Evolutionary conservation across 2,329 filamentous ascomycete species (phyloP).

Genomic region (Blastomyces percursus): DNA sequence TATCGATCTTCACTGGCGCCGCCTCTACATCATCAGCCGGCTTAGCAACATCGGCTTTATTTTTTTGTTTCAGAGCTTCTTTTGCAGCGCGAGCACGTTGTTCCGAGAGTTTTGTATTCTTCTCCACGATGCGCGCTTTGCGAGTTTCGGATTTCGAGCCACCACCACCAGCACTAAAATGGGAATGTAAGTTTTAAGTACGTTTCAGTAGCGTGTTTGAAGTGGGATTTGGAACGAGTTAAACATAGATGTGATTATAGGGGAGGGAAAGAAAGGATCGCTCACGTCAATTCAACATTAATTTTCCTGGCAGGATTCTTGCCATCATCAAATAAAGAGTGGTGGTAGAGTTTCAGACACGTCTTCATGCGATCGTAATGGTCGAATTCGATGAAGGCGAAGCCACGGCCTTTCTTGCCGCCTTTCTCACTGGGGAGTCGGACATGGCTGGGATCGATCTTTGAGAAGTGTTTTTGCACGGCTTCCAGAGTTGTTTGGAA

Average conservation of each 20-base stretch:
- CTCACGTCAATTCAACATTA: conserved; percentile 82
- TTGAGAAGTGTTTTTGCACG: conserved; percentile 65
- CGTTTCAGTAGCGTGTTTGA: conserved; percentile 3
- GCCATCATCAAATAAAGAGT: conserved; percentile 59
- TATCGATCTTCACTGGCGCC: conserved; percentile 18
- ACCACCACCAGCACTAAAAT: conserved; percentile 59
- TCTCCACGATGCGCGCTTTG: conserved; percentile 65
- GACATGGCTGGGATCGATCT: conserved; percentile 57
- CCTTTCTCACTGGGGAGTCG: conserved; percentile 62
- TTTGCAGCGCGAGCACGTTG: conserved; percentile 47
- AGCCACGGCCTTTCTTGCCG: conserved; percentile 56
- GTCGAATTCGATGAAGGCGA: conserved; percentile 82
- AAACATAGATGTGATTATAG: not conserved
- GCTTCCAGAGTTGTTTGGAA: conserved; percentile 63
- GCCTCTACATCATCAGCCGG: conserved; percentile 18
- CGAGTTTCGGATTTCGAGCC: conserved; percentile 66
- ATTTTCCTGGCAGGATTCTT: conserved; percentile 57
- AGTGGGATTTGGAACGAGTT: not conserved
- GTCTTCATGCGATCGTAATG: conserved; percentile 84
- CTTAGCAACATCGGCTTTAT: conserved; percentile 11
- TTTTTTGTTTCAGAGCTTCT: conserved; percentile 37
- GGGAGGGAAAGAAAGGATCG: conserved; percentile 16
- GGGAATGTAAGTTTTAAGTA: conserved; percentile 9
- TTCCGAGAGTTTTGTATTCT: conserved; percentile 76
- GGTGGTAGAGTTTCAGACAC: conserved; percentile 81